Evolutionary conservation across 495 filamentous ascomycete species (phyloP), one percentile per base, ranked within the genome.

Genomic region (Lophium mytilinum): DNA sequence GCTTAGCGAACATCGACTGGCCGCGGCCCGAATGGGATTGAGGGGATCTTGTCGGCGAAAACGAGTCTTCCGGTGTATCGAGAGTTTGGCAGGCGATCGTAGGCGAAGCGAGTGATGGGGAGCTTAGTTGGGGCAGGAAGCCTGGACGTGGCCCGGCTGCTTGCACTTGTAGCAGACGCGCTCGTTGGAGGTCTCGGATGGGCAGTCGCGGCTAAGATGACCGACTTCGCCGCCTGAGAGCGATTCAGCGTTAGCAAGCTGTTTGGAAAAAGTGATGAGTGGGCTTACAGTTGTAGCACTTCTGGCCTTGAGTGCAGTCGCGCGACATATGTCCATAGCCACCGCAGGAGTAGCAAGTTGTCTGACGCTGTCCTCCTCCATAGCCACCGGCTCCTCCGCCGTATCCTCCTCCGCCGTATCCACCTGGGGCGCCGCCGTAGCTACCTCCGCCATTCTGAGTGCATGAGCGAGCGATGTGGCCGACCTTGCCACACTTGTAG

Each of bases 81-180:
- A 14, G 14, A 19, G 14, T 18, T 48, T 24, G 45, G 21, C 8
- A 48, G 45, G 41, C 19, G 45, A 24, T 21, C 21, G 36, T 51
- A 21, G 47, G 24, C 46, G 40, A 47, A 49, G 43, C 24, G 53
- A 50, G 34, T 17, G 9, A 1, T 21, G n/a, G 40, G 35, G 11
- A 18, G 19, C 3, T 40, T 78, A 85, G 72, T 88, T 89, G 56
- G 90, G 86, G 83, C 93, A 98, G 62, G 85, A 80, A 56, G 89
- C 80, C 81, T 96, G 93, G 68, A 97, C 83, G 77, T 98, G 93
- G 66, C 93, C 93, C 56, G 90, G 85, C 76, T 96, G 88, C 81
- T 96, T 94, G 89, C 93, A 97, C 67, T 92, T 93, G 79, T 98
- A 98, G 84, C 93, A 98, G 68, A 92, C 90, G 66, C 94, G 89